Evolutionary conservation across 192 early-diverging fungal species (phyloP).

Genomic region (Jimgerdemannia lactiflua): DNA sequence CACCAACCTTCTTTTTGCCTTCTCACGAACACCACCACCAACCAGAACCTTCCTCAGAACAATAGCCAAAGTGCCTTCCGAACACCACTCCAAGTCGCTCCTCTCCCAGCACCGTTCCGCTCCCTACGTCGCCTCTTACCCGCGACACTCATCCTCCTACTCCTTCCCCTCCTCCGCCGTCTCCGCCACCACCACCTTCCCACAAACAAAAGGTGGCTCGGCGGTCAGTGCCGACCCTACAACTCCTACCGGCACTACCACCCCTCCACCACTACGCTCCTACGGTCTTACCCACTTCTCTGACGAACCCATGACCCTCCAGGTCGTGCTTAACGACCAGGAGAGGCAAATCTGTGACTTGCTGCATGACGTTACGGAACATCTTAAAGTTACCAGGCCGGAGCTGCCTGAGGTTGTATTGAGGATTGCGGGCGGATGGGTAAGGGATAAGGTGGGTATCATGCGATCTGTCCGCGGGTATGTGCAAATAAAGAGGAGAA

Average conservation of each 20-base stretch:
- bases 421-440: conserved; percentile 98
- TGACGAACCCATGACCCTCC: conserved; percentile 13
- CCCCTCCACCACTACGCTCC: no score
- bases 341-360: conserved; percentile 71
- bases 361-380: conserved; percentile 56
- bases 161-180: background rate
- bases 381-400: conserved; percentile 45
- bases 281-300: background rate
- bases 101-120: background rate
- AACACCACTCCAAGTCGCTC: background rate
- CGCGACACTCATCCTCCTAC: background rate
- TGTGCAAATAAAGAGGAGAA: background rate
- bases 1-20: background rate
- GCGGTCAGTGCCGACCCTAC: background rate
- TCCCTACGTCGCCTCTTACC: background rate
- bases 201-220: no score
- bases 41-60: background rate
- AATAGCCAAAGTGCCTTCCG: background rate
- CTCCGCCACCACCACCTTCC: background rate
- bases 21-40: background rate
- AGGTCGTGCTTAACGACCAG: conserved; percentile 48
- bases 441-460: conserved; percentile 86
- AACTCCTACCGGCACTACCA: background rate
- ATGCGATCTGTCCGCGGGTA: background rate
- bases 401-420: conserved; percentile 56